Percentiles rank a stretch among this genome's conserved stretches.
phyloP scores from a whole-genome alignment of 2,329 filamentous ascomycete species.

The Epichloe gansuensis region DNA sequence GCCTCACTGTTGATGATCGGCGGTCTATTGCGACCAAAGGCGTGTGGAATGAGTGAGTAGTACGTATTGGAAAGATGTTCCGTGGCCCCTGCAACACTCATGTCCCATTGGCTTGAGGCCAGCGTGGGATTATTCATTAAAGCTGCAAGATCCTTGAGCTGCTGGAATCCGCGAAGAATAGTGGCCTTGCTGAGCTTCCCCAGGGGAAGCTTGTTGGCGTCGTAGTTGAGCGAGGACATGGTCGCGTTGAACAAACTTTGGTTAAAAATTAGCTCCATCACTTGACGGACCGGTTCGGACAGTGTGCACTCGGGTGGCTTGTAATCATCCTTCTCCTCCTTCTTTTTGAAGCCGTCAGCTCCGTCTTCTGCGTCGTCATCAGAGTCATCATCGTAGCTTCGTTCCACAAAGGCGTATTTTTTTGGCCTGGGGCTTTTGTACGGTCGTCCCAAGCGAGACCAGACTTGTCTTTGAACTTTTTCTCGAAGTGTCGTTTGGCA shows the following conservation, averaged over 20 bases:
- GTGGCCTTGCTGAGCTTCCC: constrained; percentile 75
- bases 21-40: constrained; percentile 61
- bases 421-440: constrained; percentile 43
- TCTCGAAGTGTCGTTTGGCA: constrained; percentile 41
- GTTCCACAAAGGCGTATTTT: constrained; percentile 73
- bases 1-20: constrained; percentile 48
- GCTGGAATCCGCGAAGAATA: constrained; percentile 61
- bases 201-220: constrained; percentile 60
- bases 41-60: constrained; percentile 73
- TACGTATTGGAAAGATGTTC: constrained; percentile 64
- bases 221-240: constrained; percentile 58
- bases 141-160: constrained; percentile 62
- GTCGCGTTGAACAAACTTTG: constrained; percentile 54
- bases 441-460: constrained; percentile 44
- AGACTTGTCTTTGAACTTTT: constrained; percentile 52
- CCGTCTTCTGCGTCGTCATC: constrained; percentile 27
- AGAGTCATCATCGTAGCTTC: constrained; percentile 61
- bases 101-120: constrained; percentile 31
- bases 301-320: constrained; percentile 43
- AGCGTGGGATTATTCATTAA: constrained; percentile 44
- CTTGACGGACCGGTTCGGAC: constrained; percentile 44
- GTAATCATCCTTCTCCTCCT: constrained; percentile 23
- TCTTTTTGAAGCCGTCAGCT: constrained; percentile 20
- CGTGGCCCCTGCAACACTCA: constrained; percentile 27
- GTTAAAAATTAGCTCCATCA: constrained; percentile 80